Evolutionary conservation across 345 rosid species (phyloP).

Genomic region (Garcia nutans): DNA sequence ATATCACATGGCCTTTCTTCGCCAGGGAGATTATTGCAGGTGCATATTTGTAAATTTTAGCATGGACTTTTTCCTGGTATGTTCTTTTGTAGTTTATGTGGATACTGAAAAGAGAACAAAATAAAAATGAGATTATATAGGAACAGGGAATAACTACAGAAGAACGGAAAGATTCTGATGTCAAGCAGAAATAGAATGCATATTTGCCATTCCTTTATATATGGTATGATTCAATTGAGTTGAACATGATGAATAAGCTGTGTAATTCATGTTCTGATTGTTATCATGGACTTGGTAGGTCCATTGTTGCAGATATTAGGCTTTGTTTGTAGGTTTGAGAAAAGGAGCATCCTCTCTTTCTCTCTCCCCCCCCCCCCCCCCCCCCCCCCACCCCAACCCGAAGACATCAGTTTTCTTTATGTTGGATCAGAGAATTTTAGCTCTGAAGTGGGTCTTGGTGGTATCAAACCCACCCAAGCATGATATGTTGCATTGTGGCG

Average conservation of each 20-base stretch:
- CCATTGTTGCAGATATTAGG: too few relatives aligned
- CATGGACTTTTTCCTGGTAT: neutral
- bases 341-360: too few relatives aligned
- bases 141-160: neutral
- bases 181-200: too few relatives aligned
- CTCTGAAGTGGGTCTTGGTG: neutral
- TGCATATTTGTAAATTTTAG: constrained; percentile 12
- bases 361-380: too few relatives aligned
- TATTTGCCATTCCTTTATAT: too few relatives aligned
- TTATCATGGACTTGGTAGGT: too few relatives aligned
- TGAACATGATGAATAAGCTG: too few relatives aligned
- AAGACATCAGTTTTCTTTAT: neutral
- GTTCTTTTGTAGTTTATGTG: neutral
- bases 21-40: constrained; percentile 69
- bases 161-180: neutral
- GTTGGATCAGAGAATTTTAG: neutral
- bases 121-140: neutral
- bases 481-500: neutral
- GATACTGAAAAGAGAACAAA: neutral
- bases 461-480: neutral
- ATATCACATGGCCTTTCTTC: constrained; percentile 74
- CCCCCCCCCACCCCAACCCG: too few relatives aligned
- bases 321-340: too few relatives aligned
- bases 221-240: too few relatives aligned
- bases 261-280: too few relatives aligned